These are phyloP conservation scores for Colletotrichum cereale DNA, from an alignment of 2,329 filamentous ascomycete genomes.

Conservation along the genomic window DNA sequence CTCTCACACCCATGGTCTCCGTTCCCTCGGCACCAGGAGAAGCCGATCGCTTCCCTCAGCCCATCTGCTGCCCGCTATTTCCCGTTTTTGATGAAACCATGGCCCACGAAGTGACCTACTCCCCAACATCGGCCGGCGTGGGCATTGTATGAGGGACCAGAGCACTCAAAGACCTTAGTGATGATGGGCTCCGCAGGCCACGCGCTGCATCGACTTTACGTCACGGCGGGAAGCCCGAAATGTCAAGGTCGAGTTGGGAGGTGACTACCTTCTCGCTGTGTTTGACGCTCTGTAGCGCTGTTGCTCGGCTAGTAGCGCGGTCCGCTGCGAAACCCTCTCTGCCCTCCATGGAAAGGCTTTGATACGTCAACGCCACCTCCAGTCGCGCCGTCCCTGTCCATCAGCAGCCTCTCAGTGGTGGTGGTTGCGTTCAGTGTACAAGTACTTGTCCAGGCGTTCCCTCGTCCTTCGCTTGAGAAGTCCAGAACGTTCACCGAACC, in stretches of 20 bases:
- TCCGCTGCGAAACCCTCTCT: conserved; percentile 29
- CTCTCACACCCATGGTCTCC: conserved; percentile 32
- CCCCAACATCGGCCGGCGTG: conserved; percentile 16
- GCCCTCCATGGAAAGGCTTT: background rate
- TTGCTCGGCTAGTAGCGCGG: conserved; percentile 14
- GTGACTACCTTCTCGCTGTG: conserved; percentile 12
- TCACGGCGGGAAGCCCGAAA: conserved; percentile 25
- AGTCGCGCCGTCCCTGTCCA: conserved; percentile 17
- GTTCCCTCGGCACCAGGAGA: conserved; percentile 21
- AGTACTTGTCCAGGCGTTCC: conserved; percentile 23
- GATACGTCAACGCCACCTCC: conserved; percentile 32
- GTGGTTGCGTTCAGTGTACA: conserved; percentile 29
- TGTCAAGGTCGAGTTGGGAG: conserved; percentile 21
- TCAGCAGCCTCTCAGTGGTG: conserved; percentile 5
- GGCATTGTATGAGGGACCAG: conserved; percentile 14
- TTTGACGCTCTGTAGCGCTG: conserved; percentile 29
- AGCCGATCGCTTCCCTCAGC: conserved; percentile 24
- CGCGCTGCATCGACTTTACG: conserved; percentile 32
- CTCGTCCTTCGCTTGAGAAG: conserved; percentile 24
- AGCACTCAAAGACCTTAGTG: background rate
- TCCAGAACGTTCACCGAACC: conserved; percentile 32
- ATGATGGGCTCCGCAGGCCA: conserved; percentile 25
- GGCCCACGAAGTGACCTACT: conserved; percentile 9
- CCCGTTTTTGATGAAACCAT: conserved; percentile 27
- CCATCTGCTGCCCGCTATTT: conserved; percentile 17